Evolutionary conservation across 1,139 yeast species (phyloP).

Genomic region (Yamadazyma trypodendri): DNA sequence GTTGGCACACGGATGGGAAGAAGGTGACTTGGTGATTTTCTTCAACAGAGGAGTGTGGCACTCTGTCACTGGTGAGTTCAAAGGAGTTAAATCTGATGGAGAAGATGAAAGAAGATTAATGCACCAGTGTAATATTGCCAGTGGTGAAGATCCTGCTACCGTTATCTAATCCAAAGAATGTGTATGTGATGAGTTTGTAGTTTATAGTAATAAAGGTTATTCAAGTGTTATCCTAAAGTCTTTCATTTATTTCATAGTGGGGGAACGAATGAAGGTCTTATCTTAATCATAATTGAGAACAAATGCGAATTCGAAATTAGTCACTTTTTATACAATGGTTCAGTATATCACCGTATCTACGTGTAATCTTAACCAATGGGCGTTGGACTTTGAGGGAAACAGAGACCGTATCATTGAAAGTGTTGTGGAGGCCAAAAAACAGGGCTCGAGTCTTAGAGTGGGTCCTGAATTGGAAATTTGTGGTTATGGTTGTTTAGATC

Average conservation of each 20-base stretch:
- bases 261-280: too few relatives aligned
- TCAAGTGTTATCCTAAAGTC: too few relatives aligned
- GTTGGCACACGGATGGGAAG: slow-evolving; percentile 78
- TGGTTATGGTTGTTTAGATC: slow-evolving; percentile 96
- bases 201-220: too few relatives aligned
- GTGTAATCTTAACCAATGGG: slow-evolving; percentile 94
- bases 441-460: slow-evolving; percentile 80
- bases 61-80: slow-evolving; percentile 84
- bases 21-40: slow-evolving; percentile 82
- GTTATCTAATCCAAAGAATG: slow-evolving; percentile 1
- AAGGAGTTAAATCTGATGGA: slow-evolving; percentile 42
- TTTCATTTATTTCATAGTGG: too few relatives aligned
- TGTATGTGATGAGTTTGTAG: neutral
- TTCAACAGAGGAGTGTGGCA: slow-evolving; percentile 89
- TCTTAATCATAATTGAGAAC: too few relatives aligned
- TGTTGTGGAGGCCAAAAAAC: slow-evolving; percentile 69
- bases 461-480: slow-evolving; percentile 96
- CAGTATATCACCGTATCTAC: slow-evolving; percentile 60
- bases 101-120: slow-evolving; percentile 75
- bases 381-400: slow-evolving; percentile 96
- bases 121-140: slow-evolving; percentile 92
- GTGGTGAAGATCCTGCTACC: slow-evolving; percentile 63
- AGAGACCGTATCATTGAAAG: slow-evolving; percentile 85
- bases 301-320: too few relatives aligned
- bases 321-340: slow-evolving; percentile 37